Conservation (phyloP, 208 protist species). For the Crithidia expoeki region DNA sequence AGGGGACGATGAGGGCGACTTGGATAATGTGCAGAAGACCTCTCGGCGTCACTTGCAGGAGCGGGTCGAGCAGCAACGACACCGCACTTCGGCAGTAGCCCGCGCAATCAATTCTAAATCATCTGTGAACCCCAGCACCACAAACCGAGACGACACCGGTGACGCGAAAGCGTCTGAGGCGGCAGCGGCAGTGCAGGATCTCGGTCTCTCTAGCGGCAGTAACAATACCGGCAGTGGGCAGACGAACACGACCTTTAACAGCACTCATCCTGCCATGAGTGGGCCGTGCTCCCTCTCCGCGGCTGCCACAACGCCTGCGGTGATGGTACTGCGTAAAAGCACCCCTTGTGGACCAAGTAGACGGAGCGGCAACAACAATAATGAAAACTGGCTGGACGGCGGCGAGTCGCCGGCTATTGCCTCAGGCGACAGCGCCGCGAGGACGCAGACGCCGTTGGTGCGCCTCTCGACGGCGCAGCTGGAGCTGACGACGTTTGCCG, state of each 20-base stretch:
- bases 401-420: not conserved
- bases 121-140: no score
- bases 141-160: no score
- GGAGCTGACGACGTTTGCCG: slow-evolving; percentile 26
- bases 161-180: not conserved
- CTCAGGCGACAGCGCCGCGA: not conserved
- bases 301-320: slow-evolving; percentile 1
- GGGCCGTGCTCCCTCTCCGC: no score
- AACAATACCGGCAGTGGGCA: not conserved
- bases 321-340: slow-evolving; percentile 23
- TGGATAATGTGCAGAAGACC: slow-evolving; percentile 5
- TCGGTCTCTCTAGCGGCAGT: not conserved
- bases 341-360: not conserved
- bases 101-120: no score
- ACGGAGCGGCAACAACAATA: not conserved
- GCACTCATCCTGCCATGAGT: not conserved
- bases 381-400: not conserved
- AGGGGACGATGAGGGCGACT: slow-evolving; percentile 1
- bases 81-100: not conserved
- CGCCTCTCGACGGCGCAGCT: slow-evolving; percentile 17
- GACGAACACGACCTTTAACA: not conserved
- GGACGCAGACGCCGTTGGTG: not conserved
- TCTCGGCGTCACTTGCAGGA: slow-evolving; percentile 16
- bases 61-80: slow-evolving; percentile 3
- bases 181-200: not conserved